phyloP scores from a whole-genome alignment of 768 basidiomycete genomes.

The Lactarius hengduanensis region DNA sequence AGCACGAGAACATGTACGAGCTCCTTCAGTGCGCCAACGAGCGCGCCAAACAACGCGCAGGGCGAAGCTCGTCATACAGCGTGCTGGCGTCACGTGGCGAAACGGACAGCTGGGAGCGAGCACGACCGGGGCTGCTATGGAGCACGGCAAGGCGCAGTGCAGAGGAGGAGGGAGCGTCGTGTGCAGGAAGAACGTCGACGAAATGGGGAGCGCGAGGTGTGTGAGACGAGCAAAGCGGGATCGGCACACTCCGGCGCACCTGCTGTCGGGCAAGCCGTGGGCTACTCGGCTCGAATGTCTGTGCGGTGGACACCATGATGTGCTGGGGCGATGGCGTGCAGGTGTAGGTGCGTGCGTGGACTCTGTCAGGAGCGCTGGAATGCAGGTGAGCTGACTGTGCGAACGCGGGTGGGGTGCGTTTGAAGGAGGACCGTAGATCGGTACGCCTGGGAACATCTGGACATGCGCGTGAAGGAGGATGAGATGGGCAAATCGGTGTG shows the following conservation, averaged over 20 bases:
- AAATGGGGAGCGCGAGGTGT: conserved; percentile 21
- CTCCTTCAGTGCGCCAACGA: too few species aligned
- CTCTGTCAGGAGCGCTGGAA: neutral
- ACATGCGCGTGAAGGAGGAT: too few species aligned
- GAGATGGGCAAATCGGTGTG: too few species aligned
- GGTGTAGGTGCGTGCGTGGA: too few species aligned
- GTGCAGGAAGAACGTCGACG: neutral
- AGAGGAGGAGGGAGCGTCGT: conserved; percentile 1
- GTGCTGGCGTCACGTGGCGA: conserved; percentile 23
- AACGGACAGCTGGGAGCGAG: conserved; percentile 35
- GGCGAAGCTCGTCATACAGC: too few species aligned
- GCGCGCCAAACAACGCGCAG: too few species aligned
- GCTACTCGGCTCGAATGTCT: neutral
- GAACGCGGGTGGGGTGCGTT: conserved; percentile 1
- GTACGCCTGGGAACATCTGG: too few species aligned
- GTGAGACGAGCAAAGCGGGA: conserved; percentile 28
- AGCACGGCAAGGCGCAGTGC: conserved; percentile 8
- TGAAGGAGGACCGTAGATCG: too few species aligned
- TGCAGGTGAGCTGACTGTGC: conserved; percentile 23
- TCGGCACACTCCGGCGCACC: neutral
- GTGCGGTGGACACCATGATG: neutral
- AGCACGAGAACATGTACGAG: too few species aligned
- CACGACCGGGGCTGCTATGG: conserved; percentile 30
- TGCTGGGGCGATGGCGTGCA: too few species aligned
- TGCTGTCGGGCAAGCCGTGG: neutral